Percentiles rank a stretch among this genome's conserved stretches.
phyloP scores from a whole-genome alignment of 495 filamentous ascomycete species.

The Halenospora varia region DNA sequence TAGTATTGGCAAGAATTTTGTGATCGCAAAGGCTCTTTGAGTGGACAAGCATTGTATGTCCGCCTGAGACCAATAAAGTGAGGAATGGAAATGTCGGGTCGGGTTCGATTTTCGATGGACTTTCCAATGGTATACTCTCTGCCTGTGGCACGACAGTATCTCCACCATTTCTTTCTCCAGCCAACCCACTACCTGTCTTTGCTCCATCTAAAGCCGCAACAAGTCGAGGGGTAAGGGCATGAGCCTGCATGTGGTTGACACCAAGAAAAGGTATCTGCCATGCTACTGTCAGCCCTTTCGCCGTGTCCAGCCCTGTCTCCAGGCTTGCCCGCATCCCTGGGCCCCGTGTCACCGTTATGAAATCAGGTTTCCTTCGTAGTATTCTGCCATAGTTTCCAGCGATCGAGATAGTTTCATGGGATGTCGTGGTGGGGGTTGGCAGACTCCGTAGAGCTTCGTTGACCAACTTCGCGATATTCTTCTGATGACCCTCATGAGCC shows the following conservation, averaged over 20 bases:
- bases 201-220: slow-evolving; percentile 50
- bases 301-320: slow-evolving; percentile 71
- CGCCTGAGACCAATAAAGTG: slow-evolving; percentile 86
- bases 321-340: slow-evolving; percentile 82
- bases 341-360: slow-evolving; percentile 81
- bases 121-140: too few species aligned
- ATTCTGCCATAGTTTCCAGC: slow-evolving; percentile 8
- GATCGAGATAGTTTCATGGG: slow-evolving; percentile 9
- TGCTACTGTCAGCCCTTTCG: slow-evolving; percentile 81
- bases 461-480: slow-evolving; percentile 61
- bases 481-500: slow-evolving; percentile 69
- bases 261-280: slow-evolving; percentile 79
- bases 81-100: slow-evolving; percentile 71
- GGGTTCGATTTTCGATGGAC: not conserved
- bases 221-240: slow-evolving; percentile 84
- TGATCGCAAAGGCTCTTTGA: slow-evolving; percentile 65
- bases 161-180: too few species aligned
- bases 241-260: slow-evolving; percentile 96
- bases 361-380: slow-evolving; percentile 59
- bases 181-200: not conserved
- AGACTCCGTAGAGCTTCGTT: slow-evolving; percentile 55
- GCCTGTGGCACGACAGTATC: too few species aligned
- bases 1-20: slow-evolving; percentile 61
- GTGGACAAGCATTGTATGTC: slow-evolving; percentile 82
- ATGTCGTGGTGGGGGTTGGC: slow-evolving; percentile 30